phyloP scores from a whole-genome alignment of 192 early-diverging fungal species.

The Powellomyces hirtus region DNA sequence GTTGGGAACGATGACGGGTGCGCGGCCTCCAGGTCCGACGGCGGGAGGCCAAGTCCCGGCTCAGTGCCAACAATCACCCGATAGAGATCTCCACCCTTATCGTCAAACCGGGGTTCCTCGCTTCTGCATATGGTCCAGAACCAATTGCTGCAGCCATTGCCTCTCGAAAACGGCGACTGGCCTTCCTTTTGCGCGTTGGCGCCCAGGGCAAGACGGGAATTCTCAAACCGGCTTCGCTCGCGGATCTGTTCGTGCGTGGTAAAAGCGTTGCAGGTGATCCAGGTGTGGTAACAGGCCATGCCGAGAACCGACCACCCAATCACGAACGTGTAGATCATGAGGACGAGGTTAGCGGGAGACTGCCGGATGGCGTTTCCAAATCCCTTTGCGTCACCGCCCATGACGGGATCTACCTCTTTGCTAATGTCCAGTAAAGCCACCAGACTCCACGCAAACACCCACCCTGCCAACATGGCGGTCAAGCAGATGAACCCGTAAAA shows the following conservation, averaged over 20 bases:
- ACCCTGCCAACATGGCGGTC: constrained; percentile 58
- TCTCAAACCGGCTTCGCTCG: constrained; percentile 32
- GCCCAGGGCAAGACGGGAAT: background rate
- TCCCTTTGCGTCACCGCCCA: background rate
- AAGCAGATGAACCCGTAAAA: constrained; percentile 77
- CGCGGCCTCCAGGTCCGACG: background rate
- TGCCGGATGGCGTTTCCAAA: constrained; percentile 28
- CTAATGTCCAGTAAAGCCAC: constrained; percentile 47
- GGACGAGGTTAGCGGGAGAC: constrained; percentile 52
- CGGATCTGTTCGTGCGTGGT: constrained; percentile 83
- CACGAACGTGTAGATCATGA: constrained; percentile 64
- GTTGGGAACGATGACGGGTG: too few species aligned
- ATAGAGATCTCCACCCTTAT: background rate
- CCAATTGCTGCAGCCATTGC: constrained; percentile 49
- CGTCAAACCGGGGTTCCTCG: constrained; percentile 7
- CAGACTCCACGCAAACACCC: constrained; percentile 61
- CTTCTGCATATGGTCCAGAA: constrained; percentile 56
- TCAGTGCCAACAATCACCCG: too few species aligned
- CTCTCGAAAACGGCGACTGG: constrained; percentile 41
- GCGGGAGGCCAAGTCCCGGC: too few species aligned
- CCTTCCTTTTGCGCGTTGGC: constrained; percentile 26
- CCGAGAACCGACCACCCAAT: constrained; percentile 68
- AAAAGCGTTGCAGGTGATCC: constrained; percentile 67
- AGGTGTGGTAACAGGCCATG: constrained; percentile 74
- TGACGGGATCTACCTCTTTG: background rate